These are phyloP conservation scores for Magnusiomyces fungicola DNA, from an alignment of 1,139 yeast genomes.

Conservation along the genomic window DNA sequence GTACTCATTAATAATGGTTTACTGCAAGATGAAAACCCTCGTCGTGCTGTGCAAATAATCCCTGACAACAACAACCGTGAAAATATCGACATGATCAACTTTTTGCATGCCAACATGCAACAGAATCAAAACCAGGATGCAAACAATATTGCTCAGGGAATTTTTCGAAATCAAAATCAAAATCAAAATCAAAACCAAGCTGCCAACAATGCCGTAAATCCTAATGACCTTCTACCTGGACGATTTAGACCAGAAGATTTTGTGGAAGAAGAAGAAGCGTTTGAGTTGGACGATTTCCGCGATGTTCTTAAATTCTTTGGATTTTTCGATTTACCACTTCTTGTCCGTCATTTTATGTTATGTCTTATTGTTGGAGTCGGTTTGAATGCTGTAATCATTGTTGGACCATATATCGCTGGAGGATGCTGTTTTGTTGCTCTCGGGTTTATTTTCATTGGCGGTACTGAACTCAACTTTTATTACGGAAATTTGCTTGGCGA, in stretches of 20 bases:
- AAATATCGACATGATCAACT: too few species aligned
- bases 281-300: neutral
- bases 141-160: too few species aligned
- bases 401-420: slow-evolving; percentile 26
- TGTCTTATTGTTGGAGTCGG: slow-evolving; percentile 19
- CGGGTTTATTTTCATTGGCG: neutral
- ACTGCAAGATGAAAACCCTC: too few species aligned
- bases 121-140: too few species aligned
- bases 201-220: neutral
- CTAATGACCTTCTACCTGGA: neutral
- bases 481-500: neutral
- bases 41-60: too few species aligned
- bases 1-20: too few species aligned
- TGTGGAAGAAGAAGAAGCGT: neutral
- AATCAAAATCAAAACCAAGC: too few species aligned
- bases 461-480: neutral
- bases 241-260: neutral
- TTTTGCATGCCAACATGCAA: too few species aligned
- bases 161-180: too few species aligned
- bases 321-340: neutral
- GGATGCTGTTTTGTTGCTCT: slow-evolving; percentile 12
- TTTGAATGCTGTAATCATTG: slow-evolving; percentile 17
- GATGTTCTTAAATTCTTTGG: neutral
- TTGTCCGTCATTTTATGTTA: neutral
- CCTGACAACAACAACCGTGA: too few species aligned